phyloP scores from a whole-genome alignment of 1,284 basidiomycete genomes.

The Stygiomarasmius scandens region DNA sequence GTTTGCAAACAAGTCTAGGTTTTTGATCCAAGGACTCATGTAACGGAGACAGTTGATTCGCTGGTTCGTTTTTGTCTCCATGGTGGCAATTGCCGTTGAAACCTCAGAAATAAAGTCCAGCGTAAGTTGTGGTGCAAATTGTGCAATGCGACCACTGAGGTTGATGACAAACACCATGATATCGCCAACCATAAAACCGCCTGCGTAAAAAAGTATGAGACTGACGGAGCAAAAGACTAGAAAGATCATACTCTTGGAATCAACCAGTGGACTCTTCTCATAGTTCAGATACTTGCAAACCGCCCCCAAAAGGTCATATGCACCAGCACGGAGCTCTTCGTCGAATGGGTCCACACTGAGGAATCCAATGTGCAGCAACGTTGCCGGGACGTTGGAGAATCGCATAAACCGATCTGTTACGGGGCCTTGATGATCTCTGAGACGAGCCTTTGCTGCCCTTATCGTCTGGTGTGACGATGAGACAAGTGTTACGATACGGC shows the following conservation, averaged over 20 bases:
- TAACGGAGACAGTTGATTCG: constrained; percentile 78
- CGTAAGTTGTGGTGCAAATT: constrained; percentile 77
- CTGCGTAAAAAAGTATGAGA: constrained; percentile 37
- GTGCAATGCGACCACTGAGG: constrained; percentile 74
- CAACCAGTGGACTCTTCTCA: constrained; percentile 69
- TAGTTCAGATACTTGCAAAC: constrained; percentile 80
- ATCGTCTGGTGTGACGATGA: constrained; percentile 49
- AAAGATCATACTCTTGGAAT: constrained; percentile 58
- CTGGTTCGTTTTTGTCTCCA: constrained; percentile 56
- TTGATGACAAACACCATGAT: constrained; percentile 63
- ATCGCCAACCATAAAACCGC: constrained; percentile 76
- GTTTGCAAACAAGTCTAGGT: constrained; percentile 72
- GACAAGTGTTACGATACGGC: constrained; percentile 1
- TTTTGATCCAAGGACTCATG: constrained; percentile 85
- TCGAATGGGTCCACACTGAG: constrained; percentile 74
- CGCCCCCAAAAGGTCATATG: constrained; percentile 78
- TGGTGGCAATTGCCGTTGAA: constrained; percentile 65
- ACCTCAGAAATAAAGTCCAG: constrained; percentile 88
- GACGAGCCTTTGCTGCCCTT: constrained; percentile 67
- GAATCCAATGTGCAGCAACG: constrained; percentile 81
- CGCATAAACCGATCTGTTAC: constrained; percentile 72
- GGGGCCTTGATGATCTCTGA: constrained; percentile 58
- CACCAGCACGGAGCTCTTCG: constrained; percentile 75
- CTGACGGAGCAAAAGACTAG: constrained; percentile 7
- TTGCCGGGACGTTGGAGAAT: constrained; percentile 82